These are phyloP conservation scores for Cutaneotrichosporon daszewskae DNA, from an alignment of 1,284 basidiomycete genomes.

Conservation along the genomic window DNA sequence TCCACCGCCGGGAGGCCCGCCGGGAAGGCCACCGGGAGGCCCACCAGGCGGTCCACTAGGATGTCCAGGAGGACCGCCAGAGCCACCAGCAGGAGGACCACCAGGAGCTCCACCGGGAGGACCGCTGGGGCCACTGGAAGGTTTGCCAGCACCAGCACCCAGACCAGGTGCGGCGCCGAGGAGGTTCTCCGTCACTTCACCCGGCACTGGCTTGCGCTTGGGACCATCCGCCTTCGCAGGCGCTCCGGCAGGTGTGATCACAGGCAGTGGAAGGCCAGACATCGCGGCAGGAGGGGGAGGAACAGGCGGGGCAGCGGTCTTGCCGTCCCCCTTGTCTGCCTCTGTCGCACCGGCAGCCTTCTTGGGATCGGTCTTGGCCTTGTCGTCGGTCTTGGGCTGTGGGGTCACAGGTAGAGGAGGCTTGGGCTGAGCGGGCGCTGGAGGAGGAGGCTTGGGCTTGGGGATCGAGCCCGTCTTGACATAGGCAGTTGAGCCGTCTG, in stretches of 20 bases:
- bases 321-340: background rate
- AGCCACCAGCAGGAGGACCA: background rate
- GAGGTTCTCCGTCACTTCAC: background rate
- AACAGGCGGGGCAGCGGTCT: too few species aligned
- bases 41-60: background rate
- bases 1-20: too few species aligned
- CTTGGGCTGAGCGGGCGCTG: conserved; percentile 15
- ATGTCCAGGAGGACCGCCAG: background rate
- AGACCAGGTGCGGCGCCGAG: background rate
- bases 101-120: too few species aligned
- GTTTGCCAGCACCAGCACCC: background rate
- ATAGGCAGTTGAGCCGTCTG: conserved; percentile 30
- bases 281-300: too few species aligned
- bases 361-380: background rate
- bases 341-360: background rate
- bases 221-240: background rate
- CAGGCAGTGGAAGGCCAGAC: too few species aligned
- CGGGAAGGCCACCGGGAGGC: too few species aligned
- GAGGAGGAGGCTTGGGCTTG: conserved; percentile 22
- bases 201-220: conserved; percentile 6
- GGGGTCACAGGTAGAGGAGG: too few species aligned
- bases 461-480: conserved; percentile 11
- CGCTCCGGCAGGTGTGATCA: too few species aligned
- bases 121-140: too few species aligned
- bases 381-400: too few species aligned